Conservation (phyloP, 116 monocot genomes). For the Zostera marina region DNA sequence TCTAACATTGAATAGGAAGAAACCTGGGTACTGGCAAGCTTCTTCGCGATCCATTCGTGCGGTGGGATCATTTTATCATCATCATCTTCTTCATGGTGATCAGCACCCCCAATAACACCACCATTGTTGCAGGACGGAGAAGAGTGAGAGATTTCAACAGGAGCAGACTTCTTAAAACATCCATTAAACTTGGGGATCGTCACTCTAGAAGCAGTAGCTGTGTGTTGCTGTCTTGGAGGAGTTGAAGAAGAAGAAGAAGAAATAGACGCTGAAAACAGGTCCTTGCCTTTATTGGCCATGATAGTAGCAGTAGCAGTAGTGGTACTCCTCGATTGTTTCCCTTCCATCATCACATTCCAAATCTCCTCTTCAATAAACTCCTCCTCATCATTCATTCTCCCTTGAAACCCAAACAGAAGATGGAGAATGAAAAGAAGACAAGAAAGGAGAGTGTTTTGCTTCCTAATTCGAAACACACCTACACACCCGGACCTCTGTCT, state of each 20-base stretch:
- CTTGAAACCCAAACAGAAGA: background rate
- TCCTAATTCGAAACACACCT: background rate
- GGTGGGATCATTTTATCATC: conserved; percentile 34
- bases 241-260: conserved; percentile 4
- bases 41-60: conserved; percentile 73
- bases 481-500: no score
- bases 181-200: conserved; percentile 25
- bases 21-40: conserved; percentile 53
- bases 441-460: background rate
- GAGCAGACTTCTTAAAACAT: conserved; percentile 24
- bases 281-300: conserved; percentile 6
- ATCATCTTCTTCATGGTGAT: conserved; percentile 27
- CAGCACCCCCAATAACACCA: background rate
- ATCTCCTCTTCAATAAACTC: conserved; percentile 76
- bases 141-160: conserved; percentile 55
- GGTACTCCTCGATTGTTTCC: no score
- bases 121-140: conserved; percentile 22
- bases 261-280: background rate
- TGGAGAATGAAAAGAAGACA: background rate
- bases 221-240: background rate
- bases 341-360: conserved; percentile 33
- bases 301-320: background rate
- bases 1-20: conserved; percentile 76
- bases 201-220: conserved; percentile 9
- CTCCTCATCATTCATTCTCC: conserved; percentile 8